These are phyloP conservation scores for Blastocystis sp. DNA, from an alignment of 352 stramenopile genomes.

Conservation along the genomic window DNA sequence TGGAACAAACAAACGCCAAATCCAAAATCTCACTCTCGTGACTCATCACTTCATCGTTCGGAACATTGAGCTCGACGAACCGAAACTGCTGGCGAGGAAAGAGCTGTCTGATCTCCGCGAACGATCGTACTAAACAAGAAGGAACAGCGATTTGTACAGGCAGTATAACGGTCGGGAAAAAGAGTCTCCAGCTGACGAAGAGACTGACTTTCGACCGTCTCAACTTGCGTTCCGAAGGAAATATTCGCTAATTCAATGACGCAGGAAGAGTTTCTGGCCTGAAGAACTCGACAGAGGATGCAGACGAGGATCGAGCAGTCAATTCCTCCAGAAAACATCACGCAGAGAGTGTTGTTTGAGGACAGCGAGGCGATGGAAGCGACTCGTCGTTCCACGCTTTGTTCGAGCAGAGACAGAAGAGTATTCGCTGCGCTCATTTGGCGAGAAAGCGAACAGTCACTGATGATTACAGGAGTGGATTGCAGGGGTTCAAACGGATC, in stretches of 20 bases:
- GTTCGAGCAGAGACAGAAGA: background rate
- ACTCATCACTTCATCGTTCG: background rate
- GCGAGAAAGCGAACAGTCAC: background rate
- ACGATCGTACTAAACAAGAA: constrained; percentile 9
- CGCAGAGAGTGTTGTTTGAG: background rate
- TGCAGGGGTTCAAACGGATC: background rate
- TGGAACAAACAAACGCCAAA: background rate
- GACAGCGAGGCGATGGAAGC: background rate
- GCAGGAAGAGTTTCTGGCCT: background rate
- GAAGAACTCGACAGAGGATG: background rate
- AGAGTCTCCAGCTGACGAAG: background rate
- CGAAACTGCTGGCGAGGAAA: background rate
- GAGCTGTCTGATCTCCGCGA: background rate
- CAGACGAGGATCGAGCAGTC: constrained; percentile 41
- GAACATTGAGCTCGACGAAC: constrained; percentile 13
- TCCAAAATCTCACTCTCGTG: background rate
- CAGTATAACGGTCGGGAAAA: constrained; percentile 8
- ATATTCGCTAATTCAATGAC: background rate
- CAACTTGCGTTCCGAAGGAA: background rate
- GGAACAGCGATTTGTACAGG: background rate
- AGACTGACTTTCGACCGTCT: background rate
- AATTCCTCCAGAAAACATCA: constrained; percentile 47
- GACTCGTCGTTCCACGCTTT: background rate
- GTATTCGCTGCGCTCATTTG: background rate
- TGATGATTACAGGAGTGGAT: background rate